Evolutionary conservation across 2,329 filamentous ascomycete genomes (phyloP), one percentile per base, ranked within the genome.

Genomic region (Dothideomycetidae sp.): DNA sequence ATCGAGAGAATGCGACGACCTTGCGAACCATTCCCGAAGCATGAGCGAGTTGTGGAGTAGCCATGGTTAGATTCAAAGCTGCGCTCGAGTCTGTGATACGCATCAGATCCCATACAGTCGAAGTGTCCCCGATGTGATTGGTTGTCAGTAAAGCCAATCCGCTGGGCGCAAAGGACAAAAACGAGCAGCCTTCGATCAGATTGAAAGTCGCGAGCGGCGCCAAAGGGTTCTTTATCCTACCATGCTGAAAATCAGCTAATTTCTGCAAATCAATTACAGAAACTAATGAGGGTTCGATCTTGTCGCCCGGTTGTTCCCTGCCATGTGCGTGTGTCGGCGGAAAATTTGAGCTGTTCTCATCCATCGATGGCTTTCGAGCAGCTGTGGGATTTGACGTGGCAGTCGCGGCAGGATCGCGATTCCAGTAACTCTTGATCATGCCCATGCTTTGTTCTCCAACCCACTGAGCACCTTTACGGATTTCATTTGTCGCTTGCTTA

Each of bases 1-100:
- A 80, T 29, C 90, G 77, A 13, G 83, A 82, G 53, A 93, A 94
- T 42, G 86, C 76, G 5, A 85, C 83, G 42, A 94, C 69, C 54
- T 93, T 83, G 33, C 85, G 78, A 19, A 94, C 81, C 19, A 46
- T 5, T 2, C 28, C 31, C 11, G 36, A 29, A 13, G 17, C 33
- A 23, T 37, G 17, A 13, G 33, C 15, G 17, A 40, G 29, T 10
- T 36, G 32, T 3, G 30, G 31, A 12, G 23, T 47, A 42, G 29
- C 40, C 36, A 11, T 37, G 33, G 14, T 32, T 16, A 37, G 33
- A 30, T 19, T 44, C 21, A 26, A 9, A 11, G 43, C 39, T 16
- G 44, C 45, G 42, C 52, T 57, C 29, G 62, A 67, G 29, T 68
- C 66, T 10, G 60, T 64, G 31, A 64, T 57, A n/a, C 63, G 58